Percentiles rank a stretch among this genome's conserved stretches.
Conservation (phyloP, 371 early-diverging fungal species). For the Basidiobolus heterosporus region DNA sequence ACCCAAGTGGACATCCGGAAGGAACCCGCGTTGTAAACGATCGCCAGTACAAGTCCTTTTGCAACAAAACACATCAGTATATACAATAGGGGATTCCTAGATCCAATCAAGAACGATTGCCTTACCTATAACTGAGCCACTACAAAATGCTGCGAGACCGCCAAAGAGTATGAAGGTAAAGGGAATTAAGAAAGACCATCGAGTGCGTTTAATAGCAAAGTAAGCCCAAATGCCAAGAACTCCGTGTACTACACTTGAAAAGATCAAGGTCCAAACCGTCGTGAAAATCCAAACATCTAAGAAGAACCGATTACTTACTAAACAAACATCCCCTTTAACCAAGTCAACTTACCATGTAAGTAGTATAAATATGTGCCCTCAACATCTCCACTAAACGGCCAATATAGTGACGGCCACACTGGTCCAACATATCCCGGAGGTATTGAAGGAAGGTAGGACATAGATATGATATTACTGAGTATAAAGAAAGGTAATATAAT, state of each 20-base stretch:
- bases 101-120: not conserved
- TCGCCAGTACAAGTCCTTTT: constrained; percentile 34
- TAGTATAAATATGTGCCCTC: constrained; percentile 12
- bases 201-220: not conserved
- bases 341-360: constrained; percentile 6
- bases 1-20: constrained; percentile 55
- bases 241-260: constrained; percentile 19
- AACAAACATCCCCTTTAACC: not conserved
- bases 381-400: constrained; percentile 30
- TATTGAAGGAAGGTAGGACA: too few species aligned
- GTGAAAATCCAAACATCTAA: constrained; percentile 29
- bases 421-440: constrained; percentile 39
- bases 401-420: constrained; percentile 41
- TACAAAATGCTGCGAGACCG: constrained; percentile 30
- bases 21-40: constrained; percentile 42
- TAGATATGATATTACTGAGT: too few species aligned
- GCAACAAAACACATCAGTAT: not conserved
- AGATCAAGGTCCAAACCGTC: constrained; percentile 23
- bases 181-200: constrained; percentile 22
- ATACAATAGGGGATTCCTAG: not conserved
- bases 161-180: constrained; percentile 30
- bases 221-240: constrained; percentile 17
- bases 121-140: constrained; percentile 39
- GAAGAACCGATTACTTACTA: not conserved
- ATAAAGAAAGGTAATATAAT: too few species aligned